phyloP scores from a whole-genome alignment of 495 filamentous ascomycete genomes.

The Penicillium alfredii region DNA sequence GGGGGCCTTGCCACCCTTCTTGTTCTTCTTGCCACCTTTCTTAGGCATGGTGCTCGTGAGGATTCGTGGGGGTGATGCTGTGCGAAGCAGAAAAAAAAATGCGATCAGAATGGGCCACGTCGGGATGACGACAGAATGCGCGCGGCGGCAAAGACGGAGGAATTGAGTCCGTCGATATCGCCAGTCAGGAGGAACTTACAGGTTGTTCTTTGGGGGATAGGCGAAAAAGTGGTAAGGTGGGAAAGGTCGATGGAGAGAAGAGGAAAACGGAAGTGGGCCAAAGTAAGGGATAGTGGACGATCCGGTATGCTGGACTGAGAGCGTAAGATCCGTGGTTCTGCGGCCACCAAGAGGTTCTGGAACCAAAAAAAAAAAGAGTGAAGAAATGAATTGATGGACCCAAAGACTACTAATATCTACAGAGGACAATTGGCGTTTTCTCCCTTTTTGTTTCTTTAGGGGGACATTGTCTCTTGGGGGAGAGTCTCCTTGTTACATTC shows the following conservation, averaged over 20 bases:
- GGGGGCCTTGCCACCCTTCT: constrained; percentile 33
- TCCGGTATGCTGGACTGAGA: constrained; percentile 23
- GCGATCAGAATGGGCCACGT: constrained; percentile 10
- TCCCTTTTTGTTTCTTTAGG: background rate
- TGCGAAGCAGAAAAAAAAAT: constrained; percentile 3
- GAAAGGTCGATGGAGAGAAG: background rate
- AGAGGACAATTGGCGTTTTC: constrained; percentile 6
- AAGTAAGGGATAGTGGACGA: constrained; percentile 25
- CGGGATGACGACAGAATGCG: constrained; percentile 14
- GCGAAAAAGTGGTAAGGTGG: background rate
- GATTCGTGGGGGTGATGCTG: constrained; percentile 13
- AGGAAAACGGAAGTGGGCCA: constrained; percentile 5
- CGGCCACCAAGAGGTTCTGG: constrained; percentile 4
- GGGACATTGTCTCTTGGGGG: constrained; percentile 3
- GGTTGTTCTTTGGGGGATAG: background rate
- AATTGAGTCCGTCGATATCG: background rate
- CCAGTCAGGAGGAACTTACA: background rate
- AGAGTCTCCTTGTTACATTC: background rate
- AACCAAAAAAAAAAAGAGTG: no score
- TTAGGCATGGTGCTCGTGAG: constrained; percentile 34
- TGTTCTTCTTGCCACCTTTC: constrained; percentile 42
- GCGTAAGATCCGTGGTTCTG: constrained; percentile 14
- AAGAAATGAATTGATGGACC: no score
- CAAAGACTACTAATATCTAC: no score
- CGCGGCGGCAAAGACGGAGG: background rate